These are phyloP conservation scores for Setomelanomma holmii DNA, from an alignment of 2,329 filamentous ascomycete genomes.

Conservation along the genomic window DNA sequence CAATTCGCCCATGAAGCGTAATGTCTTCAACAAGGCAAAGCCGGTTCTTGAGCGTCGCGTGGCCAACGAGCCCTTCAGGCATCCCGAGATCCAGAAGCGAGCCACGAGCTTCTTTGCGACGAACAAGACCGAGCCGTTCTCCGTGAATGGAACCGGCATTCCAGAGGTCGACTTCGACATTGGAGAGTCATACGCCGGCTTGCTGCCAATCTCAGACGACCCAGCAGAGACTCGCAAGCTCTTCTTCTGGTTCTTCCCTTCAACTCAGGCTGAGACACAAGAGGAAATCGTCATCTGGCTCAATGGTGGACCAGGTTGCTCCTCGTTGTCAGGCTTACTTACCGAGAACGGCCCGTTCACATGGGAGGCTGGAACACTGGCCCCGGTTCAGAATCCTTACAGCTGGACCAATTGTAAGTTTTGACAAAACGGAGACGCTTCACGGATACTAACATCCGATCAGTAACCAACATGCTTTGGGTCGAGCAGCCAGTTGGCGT, in stretches of 20 bases:
- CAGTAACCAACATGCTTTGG: constrained; percentile 51
- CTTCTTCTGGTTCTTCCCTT: constrained; percentile 72
- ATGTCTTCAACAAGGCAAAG: constrained; percentile 35
- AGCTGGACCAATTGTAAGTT: constrained; percentile 62
- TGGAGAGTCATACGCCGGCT: constrained; percentile 69
- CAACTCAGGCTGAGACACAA: constrained; percentile 56
- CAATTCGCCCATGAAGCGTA: constrained; percentile 33
- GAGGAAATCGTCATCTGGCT: constrained; percentile 68
- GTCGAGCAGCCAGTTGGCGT: constrained; percentile 59
- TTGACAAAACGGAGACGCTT: background rate
- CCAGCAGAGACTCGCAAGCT: constrained; percentile 60
- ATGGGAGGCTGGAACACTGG: constrained; percentile 69
- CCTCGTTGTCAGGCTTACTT: constrained; percentile 71
- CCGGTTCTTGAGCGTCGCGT: constrained; percentile 38
- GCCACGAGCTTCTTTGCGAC: constrained; percentile 41
- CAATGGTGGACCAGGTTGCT: constrained; percentile 51
- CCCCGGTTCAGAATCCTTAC: constrained; percentile 71
- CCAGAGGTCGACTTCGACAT: constrained; percentile 75
- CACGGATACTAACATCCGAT: background rate
- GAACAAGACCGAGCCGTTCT: constrained; percentile 57
- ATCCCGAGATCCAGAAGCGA: constrained; percentile 44
- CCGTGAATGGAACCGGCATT: constrained; percentile 68
- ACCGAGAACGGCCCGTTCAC: constrained; percentile 75
- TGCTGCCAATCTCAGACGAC: constrained; percentile 63
- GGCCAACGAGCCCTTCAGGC: constrained; percentile 35